phyloP scores from a whole-genome alignment of 1,139 yeast species.

The Candida frijolesensis region DNA sequence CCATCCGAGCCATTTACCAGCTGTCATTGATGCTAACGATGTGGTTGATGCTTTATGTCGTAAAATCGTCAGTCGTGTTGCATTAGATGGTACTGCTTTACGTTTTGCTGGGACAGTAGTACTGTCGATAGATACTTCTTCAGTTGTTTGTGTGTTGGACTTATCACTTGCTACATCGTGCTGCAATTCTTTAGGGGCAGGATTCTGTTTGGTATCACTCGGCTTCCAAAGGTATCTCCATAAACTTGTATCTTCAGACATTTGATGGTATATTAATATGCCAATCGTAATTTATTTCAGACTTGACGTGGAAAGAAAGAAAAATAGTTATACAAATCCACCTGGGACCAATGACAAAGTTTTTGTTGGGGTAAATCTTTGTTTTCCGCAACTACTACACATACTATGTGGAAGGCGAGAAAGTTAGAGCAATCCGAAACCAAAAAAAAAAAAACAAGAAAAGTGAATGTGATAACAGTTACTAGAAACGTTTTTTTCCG shows the following conservation, averaged over 20 bases:
- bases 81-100: not conserved
- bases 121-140: not conserved
- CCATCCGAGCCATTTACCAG: conserved; percentile 26
- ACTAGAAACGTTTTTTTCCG: not conserved
- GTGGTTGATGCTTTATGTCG: conserved; percentile 21
- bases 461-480: conserved; percentile 5
- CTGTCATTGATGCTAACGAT: conserved; percentile 23
- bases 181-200: not conserved
- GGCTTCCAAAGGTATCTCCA: conserved; percentile 4
- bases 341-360: not conserved
- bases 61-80: conserved; percentile 3
- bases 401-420: not conserved
- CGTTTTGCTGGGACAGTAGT: conserved; percentile 3
- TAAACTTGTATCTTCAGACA: conserved; percentile 2
- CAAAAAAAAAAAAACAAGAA: not conserved
- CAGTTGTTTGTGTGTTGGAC: not conserved
- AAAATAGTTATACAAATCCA: not conserved
- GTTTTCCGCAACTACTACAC: not conserved
- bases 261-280: not conserved
- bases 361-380: conserved; percentile 3
- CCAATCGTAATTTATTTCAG: not conserved
- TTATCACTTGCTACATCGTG: not conserved
- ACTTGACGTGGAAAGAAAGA: not conserved
- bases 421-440: not conserved
- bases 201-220: not conserved